A percentile compares a stretch with the other conserved stretches of the same genome.
phyloP scores from a whole-genome alignment of 1,139 yeast genomes.

The Zygoascus meyerae region DNA sequence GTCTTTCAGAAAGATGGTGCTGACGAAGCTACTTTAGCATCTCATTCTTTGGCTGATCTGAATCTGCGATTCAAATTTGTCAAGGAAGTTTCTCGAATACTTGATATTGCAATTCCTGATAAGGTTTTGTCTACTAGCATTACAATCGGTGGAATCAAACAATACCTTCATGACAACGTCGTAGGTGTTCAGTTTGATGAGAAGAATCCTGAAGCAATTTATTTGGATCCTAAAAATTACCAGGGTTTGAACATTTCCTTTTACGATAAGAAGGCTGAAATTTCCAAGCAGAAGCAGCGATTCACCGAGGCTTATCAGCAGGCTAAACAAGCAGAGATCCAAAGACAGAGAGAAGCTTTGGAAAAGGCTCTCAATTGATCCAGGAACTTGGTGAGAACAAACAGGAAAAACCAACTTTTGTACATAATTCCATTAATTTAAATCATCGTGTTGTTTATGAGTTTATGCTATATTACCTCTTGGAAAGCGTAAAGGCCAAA shows the following conservation, averaged over 20 bases:
- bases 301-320: constrained; percentile 40
- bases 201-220: constrained; percentile 70
- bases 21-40: constrained; percentile 2
- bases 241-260: constrained; percentile 47
- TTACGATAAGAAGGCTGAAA: constrained; percentile 38
- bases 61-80: constrained; percentile 52
- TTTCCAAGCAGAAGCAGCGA: constrained; percentile 30
- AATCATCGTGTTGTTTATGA: no score
- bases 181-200: constrained; percentile 51
- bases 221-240: constrained; percentile 46
- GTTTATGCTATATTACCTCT: constrained; percentile 7
- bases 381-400: not conserved
- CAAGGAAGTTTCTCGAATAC: constrained; percentile 51
- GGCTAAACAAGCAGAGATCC: constrained; percentile 40
- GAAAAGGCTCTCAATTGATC: constrained; percentile 27
- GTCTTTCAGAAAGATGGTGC: not conserved
- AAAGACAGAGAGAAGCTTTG: constrained; percentile 34
- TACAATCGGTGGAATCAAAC: constrained; percentile 42
- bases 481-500: constrained; percentile 44
- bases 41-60: constrained; percentile 39
- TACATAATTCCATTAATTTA: not conserved
- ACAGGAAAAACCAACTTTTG: not conserved
- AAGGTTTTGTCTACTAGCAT: constrained; percentile 47
- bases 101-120: constrained; percentile 68
- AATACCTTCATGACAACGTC: constrained; percentile 42